Evolutionary conservation across 371 early-diverging fungal genomes (phyloP).

Genomic region (Nematocida sp.): DNA sequence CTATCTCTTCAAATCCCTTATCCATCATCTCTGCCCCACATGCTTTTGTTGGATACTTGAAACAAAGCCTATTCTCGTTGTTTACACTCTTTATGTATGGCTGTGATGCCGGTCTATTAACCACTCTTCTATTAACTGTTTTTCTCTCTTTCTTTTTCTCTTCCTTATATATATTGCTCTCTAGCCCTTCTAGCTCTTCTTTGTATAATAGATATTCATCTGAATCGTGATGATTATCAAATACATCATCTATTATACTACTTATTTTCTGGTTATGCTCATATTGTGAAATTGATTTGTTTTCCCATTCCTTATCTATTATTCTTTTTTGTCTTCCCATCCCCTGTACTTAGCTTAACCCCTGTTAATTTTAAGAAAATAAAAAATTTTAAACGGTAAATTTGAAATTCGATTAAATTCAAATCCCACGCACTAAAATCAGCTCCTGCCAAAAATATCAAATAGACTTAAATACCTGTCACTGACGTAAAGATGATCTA

Average conservation of each 20-base stretch:
- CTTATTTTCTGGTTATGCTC: slow-evolving; percentile 41
- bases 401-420: not conserved
- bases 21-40: slow-evolving; percentile 61
- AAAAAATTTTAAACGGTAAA: slow-evolving; percentile 51
- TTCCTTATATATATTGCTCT: slow-evolving; percentile 44
- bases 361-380: slow-evolving; percentile 44
- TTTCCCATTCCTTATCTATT: slow-evolving; percentile 49
- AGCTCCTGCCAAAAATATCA: too few relatives aligned
- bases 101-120: slow-evolving; percentile 65
- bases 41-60: slow-evolving; percentile 65
- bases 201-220: slow-evolving; percentile 15
- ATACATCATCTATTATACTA: slow-evolving; percentile 5
- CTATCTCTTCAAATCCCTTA: slow-evolving; percentile 65
- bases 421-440: too few relatives aligned
- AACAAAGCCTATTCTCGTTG: slow-evolving; percentile 65
- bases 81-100: slow-evolving; percentile 63
- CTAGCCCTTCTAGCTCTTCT: slow-evolving; percentile 61
- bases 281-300: slow-evolving; percentile 28
- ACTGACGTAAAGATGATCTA: too few relatives aligned
- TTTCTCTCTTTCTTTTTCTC: slow-evolving; percentile 51
- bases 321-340: slow-evolving; percentile 54
- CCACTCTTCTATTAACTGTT: slow-evolving; percentile 60
- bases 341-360: slow-evolving; percentile 46
- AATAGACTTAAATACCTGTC: too few relatives aligned
- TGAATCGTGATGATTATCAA: not conserved